Percentiles rank a stretch among this genome's conserved stretches.
phyloP scores from a whole-genome alignment of 2,329 filamentous ascomycete species.

The Aschersonia sp. region DNA sequence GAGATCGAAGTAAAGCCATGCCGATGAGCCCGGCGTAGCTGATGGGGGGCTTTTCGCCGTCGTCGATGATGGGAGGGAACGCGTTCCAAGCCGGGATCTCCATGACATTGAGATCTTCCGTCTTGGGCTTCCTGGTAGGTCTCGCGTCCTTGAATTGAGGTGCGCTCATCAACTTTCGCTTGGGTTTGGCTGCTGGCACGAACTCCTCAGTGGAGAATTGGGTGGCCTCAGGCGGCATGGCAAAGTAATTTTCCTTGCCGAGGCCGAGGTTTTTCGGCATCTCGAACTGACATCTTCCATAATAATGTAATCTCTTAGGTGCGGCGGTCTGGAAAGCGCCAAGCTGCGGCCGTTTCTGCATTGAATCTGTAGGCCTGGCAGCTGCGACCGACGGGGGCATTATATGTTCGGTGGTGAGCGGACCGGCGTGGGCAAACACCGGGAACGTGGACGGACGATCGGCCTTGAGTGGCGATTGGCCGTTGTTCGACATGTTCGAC shows the following conservation, averaged over 20 bases:
- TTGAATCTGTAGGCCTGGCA: slow-evolving; percentile 46
- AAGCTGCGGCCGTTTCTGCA: slow-evolving; percentile 50
- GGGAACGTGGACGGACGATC: slow-evolving; percentile 24
- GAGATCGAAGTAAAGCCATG: slow-evolving; percentile 87
- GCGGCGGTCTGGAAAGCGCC: slow-evolving; percentile 44
- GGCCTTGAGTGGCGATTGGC: slow-evolving; percentile 57
- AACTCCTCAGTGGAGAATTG: slow-evolving; percentile 37
- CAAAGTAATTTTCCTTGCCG: slow-evolving; percentile 44
- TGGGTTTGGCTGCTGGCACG: slow-evolving; percentile 37
- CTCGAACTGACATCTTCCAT: slow-evolving; percentile 30
- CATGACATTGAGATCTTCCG: slow-evolving; percentile 29
- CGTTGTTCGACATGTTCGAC: slow-evolving; percentile 33
- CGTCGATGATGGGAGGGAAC: slow-evolving; percentile 72
- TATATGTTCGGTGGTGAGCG: slow-evolving; percentile 54
- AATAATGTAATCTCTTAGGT: slow-evolving; percentile 13
- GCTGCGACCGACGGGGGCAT: slow-evolving; percentile 42
- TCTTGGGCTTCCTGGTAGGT: slow-evolving; percentile 52
- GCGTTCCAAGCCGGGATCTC: slow-evolving; percentile 54
- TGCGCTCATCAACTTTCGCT: slow-evolving; percentile 57
- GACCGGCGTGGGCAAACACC: slow-evolving; percentile 29
- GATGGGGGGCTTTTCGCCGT: slow-evolving; percentile 76
- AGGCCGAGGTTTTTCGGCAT: slow-evolving; percentile 22
- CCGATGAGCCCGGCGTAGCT: slow-evolving; percentile 93
- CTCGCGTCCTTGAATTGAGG: slow-evolving; percentile 57
- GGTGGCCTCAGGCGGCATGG: slow-evolving; percentile 30